Evolutionary conservation across 73 alveolate species (phyloP), one percentile per base, ranked within the genome.

Genomic region (Stentor roeselii): DNA sequence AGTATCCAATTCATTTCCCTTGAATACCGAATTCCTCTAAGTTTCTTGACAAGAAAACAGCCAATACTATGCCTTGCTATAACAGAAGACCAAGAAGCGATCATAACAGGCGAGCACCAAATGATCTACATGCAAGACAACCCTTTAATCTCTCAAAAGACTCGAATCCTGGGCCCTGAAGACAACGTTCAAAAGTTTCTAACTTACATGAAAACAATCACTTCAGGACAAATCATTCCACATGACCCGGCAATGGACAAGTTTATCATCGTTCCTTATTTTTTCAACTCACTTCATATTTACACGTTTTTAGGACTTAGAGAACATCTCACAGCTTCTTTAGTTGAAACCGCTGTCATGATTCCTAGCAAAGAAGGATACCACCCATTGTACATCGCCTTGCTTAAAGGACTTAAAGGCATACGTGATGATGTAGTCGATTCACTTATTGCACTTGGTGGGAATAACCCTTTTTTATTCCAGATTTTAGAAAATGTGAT

Each of bases 81-180:
- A 21, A 21, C 80, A 21, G n/a, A 21, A 11, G 80, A 67, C 34
- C 27, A 34, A 30, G 21, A 67, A 2, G 41, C 14, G 21, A 67
- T 67, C 11, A 32, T 67, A 27, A 67, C 80, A 30, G 80, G 80
- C 42, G 80, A 67, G 41, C 80, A 21, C 34, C 41, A 67, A 34
- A 67, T 67, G 80, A 67, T 67, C 2, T 67, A 67, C 34, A 21
- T 67, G 34, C 80, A 67, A 67, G 80, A 67, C n/a, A 67, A 67
- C 2, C 80, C 80, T 30, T 21, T 67, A 32, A 67, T n/a, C 14
- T 67, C 80, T 30, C 41, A 36, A 30, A 67, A 67, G 27, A n/a
- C 80, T 21, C 21, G 80, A 34, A 32, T 67, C 34, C 80, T 67
- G 21, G 80, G 80, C 42, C 80, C 80, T 67, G 80, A 67, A 67